Base-by-base conservation (phyloP, 352 stramenopile genomes). In the Globisporangium uncinulatum region DNA sequence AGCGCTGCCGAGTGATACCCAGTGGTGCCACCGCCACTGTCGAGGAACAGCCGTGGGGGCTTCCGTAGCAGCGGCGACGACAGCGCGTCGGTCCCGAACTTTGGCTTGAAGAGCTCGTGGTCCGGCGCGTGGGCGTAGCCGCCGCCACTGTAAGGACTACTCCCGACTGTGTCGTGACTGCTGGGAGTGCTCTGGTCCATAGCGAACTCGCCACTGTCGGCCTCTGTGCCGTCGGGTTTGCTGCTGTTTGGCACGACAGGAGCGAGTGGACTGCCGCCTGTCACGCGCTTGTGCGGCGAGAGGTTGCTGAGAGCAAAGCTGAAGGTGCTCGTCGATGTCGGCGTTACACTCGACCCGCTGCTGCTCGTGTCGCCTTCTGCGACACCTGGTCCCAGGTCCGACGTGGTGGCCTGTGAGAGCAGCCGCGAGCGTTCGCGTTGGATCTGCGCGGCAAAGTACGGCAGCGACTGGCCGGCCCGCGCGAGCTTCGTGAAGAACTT, bases 401-500 rank as follows among this genome's bases (percentile, higher is more conserved):
- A 55, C 51, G 21, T 73, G 3, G 42, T 8, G 17, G 42, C 76
- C 61, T 86, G 76, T 0, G 74, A 52, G 24, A 87, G 56, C 17
- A 91, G 69, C 47, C 81, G 76, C 37, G 65, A 56, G 20, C 81
- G 78, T 54, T 89, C 81, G 56, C 80, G 83, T 51, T 86, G 64
- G 60, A 92, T 92, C 69, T 92, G 76, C 55, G 50, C 68, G 55
- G 88, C 81, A 54, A 92, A 92, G 62, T 88, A 78, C 37, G 81
- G 79, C 57, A 92, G 70, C 48, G 74, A 80, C 56, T 87, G 77
- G 57, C 86, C 85, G 37, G 76, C 68, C n/a, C 78, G 72, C 39
- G 80, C 82, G 44, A 95, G 66, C 63, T 93, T 94, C 44, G 80
- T 89, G 62, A 95, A 95, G 67, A 92, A 95, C 69, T 95, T 95